Evolutionary conservation across 805 yeast genomes (phyloP), one percentile per base, ranked within the genome.

Genomic region (Metschnikowia kunwiensis): DNA sequence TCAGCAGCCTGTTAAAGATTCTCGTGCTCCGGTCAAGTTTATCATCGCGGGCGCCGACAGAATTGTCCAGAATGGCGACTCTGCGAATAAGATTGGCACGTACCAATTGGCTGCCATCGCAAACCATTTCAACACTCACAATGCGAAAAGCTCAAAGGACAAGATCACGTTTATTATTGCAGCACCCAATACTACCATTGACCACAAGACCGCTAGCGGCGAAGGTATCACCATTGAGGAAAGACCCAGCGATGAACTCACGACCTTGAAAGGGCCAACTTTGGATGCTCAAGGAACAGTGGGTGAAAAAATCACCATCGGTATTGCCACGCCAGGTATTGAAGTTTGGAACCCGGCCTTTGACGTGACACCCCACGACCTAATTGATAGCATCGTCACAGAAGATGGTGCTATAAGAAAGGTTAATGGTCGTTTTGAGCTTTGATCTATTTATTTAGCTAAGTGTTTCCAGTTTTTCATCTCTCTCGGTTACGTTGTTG

Each of bases 81-180:
- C 96, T 20, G 97, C 97, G 1, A 91, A 91, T 64, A 91, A 91
- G 64, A 91, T 91, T 34, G 98, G 98, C 15, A 93, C 97, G 0
- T 86, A 78, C 62, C 97, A 89, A 63, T 64, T 91, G 46, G 83
- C 97, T 0, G 68, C 82, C 9, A 65, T 87, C 40, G 81, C 95
- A 13, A 74, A 80, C 41, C 68, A 65, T 43, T 67, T 65, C 52
- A 63, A 63, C 41, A 42, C 43, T 22, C n/a, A 32, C 2, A 32
- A 44, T 11, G 34, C 41, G 7, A 24, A 36, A 5, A 25, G 34
- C n/a, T 38, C 41, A 13, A 75, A 75, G 34, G 44, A 45, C 7
- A 74, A 74, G 37, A 78, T 89, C 50, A 82, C 82, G 54, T 91
- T 93, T 51, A 79, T 86, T 29, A 96, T 93, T 7, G 97, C 96